Percentiles rank a stretch among this genome's conserved stretches.
Conservation (phyloP, 352 stramenopile genomes). For the Globisporangium irregulare region DNA sequence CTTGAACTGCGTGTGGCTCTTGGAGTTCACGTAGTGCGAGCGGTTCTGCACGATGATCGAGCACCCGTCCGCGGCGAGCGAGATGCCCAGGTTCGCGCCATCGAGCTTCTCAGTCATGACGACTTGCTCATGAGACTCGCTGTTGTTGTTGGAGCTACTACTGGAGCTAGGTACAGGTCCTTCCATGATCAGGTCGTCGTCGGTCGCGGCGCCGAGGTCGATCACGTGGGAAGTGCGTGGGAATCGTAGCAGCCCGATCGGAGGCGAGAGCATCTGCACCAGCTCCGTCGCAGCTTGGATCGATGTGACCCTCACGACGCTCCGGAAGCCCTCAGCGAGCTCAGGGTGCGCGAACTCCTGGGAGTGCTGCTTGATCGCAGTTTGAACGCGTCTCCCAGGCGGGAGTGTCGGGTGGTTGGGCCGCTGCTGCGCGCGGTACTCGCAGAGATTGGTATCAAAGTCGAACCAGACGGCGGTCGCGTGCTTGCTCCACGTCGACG, state of each 20-base stretch:
- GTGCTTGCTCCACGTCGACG: slow-evolving; percentile 45
- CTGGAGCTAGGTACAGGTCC: slow-evolving; percentile 3
- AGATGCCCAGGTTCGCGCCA: slow-evolving; percentile 83
- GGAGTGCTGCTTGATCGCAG: slow-evolving; percentile 43
- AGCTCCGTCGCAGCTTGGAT: slow-evolving; percentile 38
- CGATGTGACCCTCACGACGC: slow-evolving; percentile 49
- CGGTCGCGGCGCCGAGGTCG: slow-evolving; percentile 47
- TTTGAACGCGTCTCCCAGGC: slow-evolving; percentile 36
- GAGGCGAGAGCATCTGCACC: slow-evolving; percentile 28
- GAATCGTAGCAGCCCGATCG: slow-evolving; percentile 55
- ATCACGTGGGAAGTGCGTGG: slow-evolving; percentile 61
- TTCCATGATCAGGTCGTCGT: slow-evolving; percentile 48
- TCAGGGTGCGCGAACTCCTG: slow-evolving; percentile 35
- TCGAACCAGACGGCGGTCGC: slow-evolving; percentile 67
- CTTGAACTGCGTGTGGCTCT: slow-evolving; percentile 65
- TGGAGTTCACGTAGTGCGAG: slow-evolving; percentile 57
- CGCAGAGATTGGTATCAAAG: slow-evolving; percentile 34
- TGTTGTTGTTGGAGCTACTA: slow-evolving; percentile 2
- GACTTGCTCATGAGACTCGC: slow-evolving; percentile 24
- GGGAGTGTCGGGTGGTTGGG: slow-evolving; percentile 39
- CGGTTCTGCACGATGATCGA: slow-evolving; percentile 74
- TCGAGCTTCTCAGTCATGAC: slow-evolving; percentile 84
- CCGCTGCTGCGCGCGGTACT: slow-evolving; percentile 44
- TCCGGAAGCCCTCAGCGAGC: slow-evolving; percentile 48
- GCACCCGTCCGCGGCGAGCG: slow-evolving; percentile 38